Percentiles rank a stretch among this genome's conserved stretches.
Conservation (phyloP, 441 rosid species). For the Cnidoscolus chayamansa region DNA sequence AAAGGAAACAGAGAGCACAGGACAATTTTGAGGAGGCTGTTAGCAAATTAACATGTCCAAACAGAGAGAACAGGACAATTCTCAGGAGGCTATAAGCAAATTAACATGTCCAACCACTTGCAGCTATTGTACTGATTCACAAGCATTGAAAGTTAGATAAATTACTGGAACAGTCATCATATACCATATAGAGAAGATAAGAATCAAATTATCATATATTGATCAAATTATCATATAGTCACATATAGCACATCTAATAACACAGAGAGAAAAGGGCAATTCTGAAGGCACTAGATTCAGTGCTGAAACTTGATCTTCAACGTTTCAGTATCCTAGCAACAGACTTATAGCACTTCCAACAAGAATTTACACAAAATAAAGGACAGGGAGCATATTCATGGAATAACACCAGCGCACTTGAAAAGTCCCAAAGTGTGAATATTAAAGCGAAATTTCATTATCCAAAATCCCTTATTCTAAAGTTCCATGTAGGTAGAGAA, state of each 20-base stretch:
- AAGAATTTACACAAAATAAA: neutral
- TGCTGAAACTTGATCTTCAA: neutral
- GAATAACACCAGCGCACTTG: neutral
- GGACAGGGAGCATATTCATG: neutral
- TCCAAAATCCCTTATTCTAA: neutral
- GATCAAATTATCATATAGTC: neutral
- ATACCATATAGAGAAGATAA: neutral
- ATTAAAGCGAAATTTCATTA: neutral
- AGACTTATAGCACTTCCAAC: neutral
- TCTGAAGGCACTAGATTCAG: neutral
- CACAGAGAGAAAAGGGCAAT: neutral
- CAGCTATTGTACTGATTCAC: neutral
- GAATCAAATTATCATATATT: neutral
- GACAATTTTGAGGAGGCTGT: neutral
- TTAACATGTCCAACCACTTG: constrained; percentile 2
- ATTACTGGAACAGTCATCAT: neutral
- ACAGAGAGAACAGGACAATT: too few species aligned
- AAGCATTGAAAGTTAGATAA: neutral
- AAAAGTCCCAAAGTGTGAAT: constrained; percentile 6
- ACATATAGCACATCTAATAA: neutral
- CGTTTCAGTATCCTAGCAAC: neutral
- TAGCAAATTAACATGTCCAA: constrained; percentile 3
- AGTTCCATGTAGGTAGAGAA: neutral
- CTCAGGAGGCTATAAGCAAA: neutral
- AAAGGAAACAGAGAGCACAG: neutral